phyloP scores from a whole-genome alignment of 2,329 filamentous ascomycete species.

The Dothiorella sarmentorum region DNA sequence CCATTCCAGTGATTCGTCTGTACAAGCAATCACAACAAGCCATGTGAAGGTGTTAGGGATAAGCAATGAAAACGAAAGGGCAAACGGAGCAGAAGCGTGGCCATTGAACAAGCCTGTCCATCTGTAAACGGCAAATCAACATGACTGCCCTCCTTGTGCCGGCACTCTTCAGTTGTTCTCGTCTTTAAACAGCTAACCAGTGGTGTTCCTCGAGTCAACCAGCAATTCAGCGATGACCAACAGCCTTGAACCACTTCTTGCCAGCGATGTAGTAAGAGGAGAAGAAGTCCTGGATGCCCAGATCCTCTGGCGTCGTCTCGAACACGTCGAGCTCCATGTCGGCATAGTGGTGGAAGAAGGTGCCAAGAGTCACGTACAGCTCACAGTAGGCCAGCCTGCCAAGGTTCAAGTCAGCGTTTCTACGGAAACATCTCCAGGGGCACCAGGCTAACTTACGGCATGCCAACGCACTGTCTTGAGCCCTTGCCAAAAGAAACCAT shows the following conservation, averaged over 20 bases:
- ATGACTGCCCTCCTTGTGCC: no score
- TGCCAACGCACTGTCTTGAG: conserved; percentile 34
- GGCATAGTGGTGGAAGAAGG: conserved; percentile 30
- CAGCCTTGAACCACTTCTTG: conserved; percentile 2
- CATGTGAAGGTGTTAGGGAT: no score
- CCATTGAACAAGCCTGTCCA: no score
- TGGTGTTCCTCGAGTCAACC: no score
- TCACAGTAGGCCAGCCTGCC: conserved; percentile 34
- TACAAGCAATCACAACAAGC: no score
- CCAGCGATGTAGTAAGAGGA: conserved; percentile 22
- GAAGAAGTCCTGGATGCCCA: conserved; percentile 33
- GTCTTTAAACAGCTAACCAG: no score
- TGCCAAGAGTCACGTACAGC: conserved; percentile 33
- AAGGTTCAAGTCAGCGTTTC: not conserved
- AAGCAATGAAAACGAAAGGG: no score
- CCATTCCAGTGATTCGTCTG: no score
- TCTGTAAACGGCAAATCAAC: no score
- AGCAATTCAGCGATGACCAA: not conserved
- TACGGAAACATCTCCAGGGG: conserved; percentile 20
- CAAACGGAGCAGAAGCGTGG: no score
- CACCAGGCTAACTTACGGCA: conserved; percentile 24
- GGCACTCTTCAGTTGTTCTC: no score
- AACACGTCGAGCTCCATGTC: conserved; percentile 22
- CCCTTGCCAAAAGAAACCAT: conserved; percentile 40
- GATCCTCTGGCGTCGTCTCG: conserved; percentile 24